A percentile compares a stretch with the other conserved stretches of the same genome.
Evolutionary conservation across 345 rosid species (phyloP).

Genomic region (Lenwebbia sp.): DNA sequence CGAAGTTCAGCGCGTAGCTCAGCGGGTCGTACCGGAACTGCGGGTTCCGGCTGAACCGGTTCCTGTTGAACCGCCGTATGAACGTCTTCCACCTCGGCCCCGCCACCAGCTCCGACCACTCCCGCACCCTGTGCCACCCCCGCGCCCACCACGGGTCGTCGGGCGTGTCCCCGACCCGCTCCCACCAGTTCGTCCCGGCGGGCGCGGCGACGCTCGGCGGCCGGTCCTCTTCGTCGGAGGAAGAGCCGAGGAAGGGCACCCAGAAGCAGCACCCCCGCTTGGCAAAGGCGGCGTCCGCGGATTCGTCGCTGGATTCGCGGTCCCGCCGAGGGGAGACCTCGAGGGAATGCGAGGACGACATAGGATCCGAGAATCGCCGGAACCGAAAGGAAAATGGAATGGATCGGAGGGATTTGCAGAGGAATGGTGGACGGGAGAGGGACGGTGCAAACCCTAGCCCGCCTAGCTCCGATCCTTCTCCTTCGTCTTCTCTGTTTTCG

Average conservation of each 20-base stretch:
- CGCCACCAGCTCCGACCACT: slow-evolving; percentile 43
- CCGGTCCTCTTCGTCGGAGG: not conserved
- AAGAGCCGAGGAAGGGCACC: not conserved
- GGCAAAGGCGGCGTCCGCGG: not conserved
- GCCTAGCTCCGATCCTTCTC: not conserved
- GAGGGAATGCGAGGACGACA: not conserved
- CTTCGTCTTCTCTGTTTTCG: not conserved
- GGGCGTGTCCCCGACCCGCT: slow-evolving; percentile 2
- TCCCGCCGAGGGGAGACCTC: not conserved
- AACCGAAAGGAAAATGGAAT: not conserved
- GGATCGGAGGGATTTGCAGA: not conserved
- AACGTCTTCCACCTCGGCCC: slow-evolving; percentile 40
- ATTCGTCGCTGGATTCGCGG: not conserved
- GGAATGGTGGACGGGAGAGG: not conserved
- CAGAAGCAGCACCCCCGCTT: slow-evolving; percentile 8
- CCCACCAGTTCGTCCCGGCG: slow-evolving; percentile 11
- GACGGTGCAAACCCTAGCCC: not conserved
- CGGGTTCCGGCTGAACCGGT: slow-evolving; percentile 12
- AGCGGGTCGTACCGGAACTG: slow-evolving; percentile 60
- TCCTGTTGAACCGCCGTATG: slow-evolving; percentile 13
- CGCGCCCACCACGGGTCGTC: slow-evolving; percentile 12
- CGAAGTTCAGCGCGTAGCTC: slow-evolving; percentile 85
- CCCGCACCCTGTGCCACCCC: slow-evolving; percentile 23
- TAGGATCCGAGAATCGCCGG: not conserved
- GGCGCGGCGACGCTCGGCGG: not conserved